phyloP scores from a whole-genome alignment of 2,329 filamentous ascomycete genomes.

The Diaporthe helianthi region DNA sequence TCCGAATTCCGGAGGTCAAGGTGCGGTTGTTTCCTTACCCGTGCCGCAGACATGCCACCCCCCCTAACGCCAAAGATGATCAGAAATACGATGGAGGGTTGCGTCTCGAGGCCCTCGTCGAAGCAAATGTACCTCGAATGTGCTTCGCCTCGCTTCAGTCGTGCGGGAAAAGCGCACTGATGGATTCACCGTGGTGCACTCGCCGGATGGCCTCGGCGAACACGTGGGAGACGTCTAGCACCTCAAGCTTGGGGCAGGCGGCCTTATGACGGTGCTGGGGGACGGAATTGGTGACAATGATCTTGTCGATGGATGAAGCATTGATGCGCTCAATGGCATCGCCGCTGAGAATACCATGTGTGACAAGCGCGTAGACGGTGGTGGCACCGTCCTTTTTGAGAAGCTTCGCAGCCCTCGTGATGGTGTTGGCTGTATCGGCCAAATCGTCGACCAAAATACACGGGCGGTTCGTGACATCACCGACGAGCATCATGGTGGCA shows the following conservation, averaged over 20 bases:
- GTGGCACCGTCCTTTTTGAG: constrained; percentile 95
- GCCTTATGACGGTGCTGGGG: constrained; percentile 83
- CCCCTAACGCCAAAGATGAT: constrained; percentile 31
- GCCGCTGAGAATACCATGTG: constrained; percentile 93
- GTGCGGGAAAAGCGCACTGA: constrained; percentile 92
- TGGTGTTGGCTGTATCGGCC: constrained; percentile 95
- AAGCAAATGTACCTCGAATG: background rate
- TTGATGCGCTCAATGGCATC: constrained; percentile 96
- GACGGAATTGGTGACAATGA: constrained; percentile 94
- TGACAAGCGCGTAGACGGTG: constrained; percentile 88
- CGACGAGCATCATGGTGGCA: constrained; percentile 94
- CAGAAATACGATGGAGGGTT: constrained; percentile 20
- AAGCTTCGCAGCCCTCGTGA: constrained; percentile 95
- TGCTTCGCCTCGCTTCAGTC: constrained; percentile 55
- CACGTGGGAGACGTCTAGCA: constrained; percentile 87
- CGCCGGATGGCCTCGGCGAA: constrained; percentile 96
- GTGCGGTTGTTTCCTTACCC: constrained; percentile 29
- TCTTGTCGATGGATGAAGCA: constrained; percentile 88
- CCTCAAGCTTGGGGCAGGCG: constrained; percentile 85
- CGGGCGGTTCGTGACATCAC: constrained; percentile 75
- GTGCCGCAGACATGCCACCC: constrained; percentile 14
- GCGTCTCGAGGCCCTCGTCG: background rate
- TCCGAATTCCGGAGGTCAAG: constrained; percentile 33
- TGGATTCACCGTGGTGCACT: constrained; percentile 97
- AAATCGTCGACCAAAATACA: constrained; percentile 95